phyloP scores from a whole-genome alignment of 1,284 basidiomycete species.

The Rhodofomes roseus region DNA sequence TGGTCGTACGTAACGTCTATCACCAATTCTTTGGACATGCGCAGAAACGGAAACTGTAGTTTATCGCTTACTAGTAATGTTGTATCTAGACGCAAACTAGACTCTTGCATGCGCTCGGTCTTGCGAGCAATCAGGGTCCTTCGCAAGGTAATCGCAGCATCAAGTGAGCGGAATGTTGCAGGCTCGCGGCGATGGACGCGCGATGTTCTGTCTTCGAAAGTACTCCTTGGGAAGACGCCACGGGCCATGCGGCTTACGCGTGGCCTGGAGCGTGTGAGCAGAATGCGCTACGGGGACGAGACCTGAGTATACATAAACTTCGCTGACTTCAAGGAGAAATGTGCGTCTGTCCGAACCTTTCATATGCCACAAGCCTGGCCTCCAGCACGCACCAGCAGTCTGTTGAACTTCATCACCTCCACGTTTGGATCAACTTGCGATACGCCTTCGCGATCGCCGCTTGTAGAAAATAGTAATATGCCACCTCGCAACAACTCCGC shows the following conservation, averaged over 20 bases:
- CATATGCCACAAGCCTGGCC: not conserved
- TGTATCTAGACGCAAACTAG: conserved; percentile 4
- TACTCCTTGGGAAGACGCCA: not conserved
- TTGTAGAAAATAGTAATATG: no score
- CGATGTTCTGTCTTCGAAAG: not conserved
- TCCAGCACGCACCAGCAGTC: not conserved
- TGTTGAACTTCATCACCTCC: no score
- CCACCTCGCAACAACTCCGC: no score
- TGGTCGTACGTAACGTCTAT: not conserved
- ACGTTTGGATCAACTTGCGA: no score
- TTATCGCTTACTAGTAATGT: not conserved
- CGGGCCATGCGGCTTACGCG: not conserved
- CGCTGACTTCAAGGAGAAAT: not conserved
- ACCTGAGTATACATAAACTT: not conserved
- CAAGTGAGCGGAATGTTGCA: not conserved
- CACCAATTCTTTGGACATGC: no score
- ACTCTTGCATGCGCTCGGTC: not conserved
- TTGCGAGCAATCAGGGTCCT: not conserved
- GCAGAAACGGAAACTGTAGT: not conserved
- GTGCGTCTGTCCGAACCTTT: not conserved
- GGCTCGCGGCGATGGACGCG: no score
- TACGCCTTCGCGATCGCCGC: not conserved
- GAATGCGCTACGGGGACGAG: not conserved
- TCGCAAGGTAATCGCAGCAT: no score
- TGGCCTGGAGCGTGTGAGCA: not conserved